Evolutionary conservation across 75 land plant species (phyloP).

Genomic region (Ceratopteris richardii): DNA sequence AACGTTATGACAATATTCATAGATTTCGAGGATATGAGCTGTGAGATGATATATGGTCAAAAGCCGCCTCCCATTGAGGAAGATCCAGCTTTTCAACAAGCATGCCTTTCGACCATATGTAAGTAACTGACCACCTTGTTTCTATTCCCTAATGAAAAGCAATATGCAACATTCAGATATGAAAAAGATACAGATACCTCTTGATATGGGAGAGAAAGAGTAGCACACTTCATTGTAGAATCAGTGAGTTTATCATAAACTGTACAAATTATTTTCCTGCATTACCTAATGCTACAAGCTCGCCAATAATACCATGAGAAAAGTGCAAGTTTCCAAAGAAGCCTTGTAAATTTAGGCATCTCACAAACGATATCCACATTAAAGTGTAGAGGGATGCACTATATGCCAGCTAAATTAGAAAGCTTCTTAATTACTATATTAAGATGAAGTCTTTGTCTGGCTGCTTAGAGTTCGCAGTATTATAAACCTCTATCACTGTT

Average conservation of each 20-base stretch:
- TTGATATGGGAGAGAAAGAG: background rate
- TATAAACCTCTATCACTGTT: too few species aligned
- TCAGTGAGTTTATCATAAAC: background rate
- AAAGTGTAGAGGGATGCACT: too few species aligned
- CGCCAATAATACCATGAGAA: too few species aligned
- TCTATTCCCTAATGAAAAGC: background rate
- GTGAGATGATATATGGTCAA: conserved; percentile 95
- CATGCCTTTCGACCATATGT: conserved; percentile 68
- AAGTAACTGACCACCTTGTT: conserved; percentile 16
- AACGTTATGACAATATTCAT: background rate
- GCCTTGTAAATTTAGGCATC: too few species aligned
- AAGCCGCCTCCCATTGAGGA: conserved; percentile 71
- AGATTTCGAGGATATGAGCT: conserved; percentile 99
- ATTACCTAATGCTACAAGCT: too few species aligned
- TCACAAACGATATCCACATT: too few species aligned
- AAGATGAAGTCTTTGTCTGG: too few species aligned
- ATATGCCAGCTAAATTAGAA: too few species aligned
- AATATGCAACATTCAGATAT: background rate
- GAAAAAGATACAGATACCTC: background rate
- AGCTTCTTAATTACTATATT: too few species aligned
- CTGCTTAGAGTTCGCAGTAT: too few species aligned
- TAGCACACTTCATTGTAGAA: background rate
- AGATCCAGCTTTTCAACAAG: conserved; percentile 79
- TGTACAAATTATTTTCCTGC: too few species aligned
- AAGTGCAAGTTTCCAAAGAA: too few species aligned